phyloP scores from a whole-genome alignment of 2,329 filamentous ascomycete genomes.

The Epicoccum sorghinum region DNA sequence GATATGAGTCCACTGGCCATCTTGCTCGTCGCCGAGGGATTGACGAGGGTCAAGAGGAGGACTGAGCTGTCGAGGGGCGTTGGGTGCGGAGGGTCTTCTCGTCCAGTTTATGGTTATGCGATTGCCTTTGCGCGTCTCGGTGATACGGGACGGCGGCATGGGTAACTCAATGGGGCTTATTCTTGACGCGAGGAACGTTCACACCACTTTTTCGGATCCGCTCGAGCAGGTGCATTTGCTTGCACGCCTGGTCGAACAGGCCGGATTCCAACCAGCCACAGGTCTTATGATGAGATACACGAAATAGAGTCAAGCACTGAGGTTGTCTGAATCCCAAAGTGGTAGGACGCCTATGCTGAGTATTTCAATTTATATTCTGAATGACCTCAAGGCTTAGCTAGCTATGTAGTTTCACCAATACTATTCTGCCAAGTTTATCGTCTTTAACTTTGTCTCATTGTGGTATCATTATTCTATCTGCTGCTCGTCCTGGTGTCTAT shows the following conservation, averaged over 20 bases:
- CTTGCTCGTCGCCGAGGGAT: conserved; percentile 31
- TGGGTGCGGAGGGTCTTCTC: conserved; percentile 66
- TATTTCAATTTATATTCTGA: conserved; percentile 56
- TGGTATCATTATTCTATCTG: conserved; percentile 6
- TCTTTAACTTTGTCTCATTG: neutral
- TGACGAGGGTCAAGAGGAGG: conserved; percentile 40
- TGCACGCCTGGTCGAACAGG: conserved; percentile 71
- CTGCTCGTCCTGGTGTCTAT: conserved; percentile 4
- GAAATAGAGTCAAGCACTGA: conserved; percentile 99
- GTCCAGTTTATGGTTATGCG: conserved; percentile 98
- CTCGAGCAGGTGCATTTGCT: conserved; percentile 42
- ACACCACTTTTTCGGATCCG: conserved; percentile 54
- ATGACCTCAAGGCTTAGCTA: conserved; percentile 46
- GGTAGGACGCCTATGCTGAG: conserved; percentile 51
- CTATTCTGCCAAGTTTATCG: neutral
- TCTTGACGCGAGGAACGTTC: conserved; percentile 94
- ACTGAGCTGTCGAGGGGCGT: conserved; percentile 32
- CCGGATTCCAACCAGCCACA: conserved; percentile 58
- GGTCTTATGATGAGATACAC: conserved; percentile 85
- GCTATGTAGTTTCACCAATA: conserved; percentile 16
- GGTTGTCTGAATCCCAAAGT: conserved; percentile 57
- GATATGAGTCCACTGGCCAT: conserved; percentile 81
- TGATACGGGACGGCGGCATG: conserved; percentile 40
- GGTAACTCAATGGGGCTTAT: conserved; percentile 99
- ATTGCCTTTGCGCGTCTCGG: conserved; percentile 68